A percentile compares a stretch with the other conserved stretches of the same genome.
Conservation (phyloP, 441 rosid species). For the Aleurites moluccanus region DNA sequence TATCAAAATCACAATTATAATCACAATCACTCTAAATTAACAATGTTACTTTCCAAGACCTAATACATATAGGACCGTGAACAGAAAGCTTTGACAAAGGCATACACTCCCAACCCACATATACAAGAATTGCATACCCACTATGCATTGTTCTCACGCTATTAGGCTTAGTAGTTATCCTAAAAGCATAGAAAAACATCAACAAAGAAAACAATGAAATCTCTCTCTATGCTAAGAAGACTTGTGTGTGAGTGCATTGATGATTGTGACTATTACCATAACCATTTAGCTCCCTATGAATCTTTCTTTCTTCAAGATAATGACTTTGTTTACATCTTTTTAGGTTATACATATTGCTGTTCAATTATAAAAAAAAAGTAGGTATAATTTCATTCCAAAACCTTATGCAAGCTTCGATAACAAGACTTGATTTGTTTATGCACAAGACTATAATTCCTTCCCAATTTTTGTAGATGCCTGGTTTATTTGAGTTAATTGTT, state of each 20-base stretch:
- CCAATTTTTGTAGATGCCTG: neutral
- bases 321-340: conserved; percentile 7
- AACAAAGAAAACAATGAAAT: neutral
- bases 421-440: neutral
- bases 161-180: conserved; percentile 8
- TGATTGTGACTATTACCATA: conserved; percentile 18
- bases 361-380: neutral
- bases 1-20: neutral
- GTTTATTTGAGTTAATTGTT: neutral
- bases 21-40: neutral
- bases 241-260: neutral
- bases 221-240: neutral
- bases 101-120: neutral
- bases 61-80: neutral
- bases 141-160: conserved; percentile 1
- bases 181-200: neutral
- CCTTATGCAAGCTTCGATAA: neutral
- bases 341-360: neutral
- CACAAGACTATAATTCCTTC: neutral
- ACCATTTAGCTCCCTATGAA: neutral
- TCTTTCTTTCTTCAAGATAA: neutral
- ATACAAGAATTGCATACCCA: neutral
- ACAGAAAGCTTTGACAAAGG: neutral
- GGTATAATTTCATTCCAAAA: neutral
- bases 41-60: neutral